Base-by-base conservation (phyloP, 2,329 filamentous ascomycete genomes). In the Penicillium janthinellum region DNA sequence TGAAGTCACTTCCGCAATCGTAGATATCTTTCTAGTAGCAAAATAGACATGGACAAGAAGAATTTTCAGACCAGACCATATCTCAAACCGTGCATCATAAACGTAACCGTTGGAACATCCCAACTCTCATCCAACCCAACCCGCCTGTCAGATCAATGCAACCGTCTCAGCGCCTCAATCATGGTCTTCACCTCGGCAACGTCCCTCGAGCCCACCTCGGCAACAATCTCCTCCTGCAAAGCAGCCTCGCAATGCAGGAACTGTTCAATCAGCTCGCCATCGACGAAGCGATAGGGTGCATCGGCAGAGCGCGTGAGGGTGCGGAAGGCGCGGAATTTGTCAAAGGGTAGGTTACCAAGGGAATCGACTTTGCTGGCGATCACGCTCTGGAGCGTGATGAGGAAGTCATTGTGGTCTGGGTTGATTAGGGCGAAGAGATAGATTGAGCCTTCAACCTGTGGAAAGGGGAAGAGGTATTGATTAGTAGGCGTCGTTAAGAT, bases 401-500 rank as follows among this genome's bases (percentile, higher is more conserved):
- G 84, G 12, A 96, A 81, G 67, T 96, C 90, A 70, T 92, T 89
- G 55, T 90, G 86, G 4, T 83, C 75, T 0, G 89, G 82, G 3
- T 88, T 82, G 64, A 99, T 92, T 6, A 90, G 85, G 0, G 90
- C 92, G 69, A 95, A 94, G 64, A 99, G 86, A 75, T 96, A 97
- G 51, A 99, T 88, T 0, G 90, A 90, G 28, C 95, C 95, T 74
- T 98, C 94, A 50, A 93, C 87, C 91, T 95, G 67, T 34, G 45
- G 28, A 10, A 15, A 15, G n/a, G 3, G n/a, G n/a, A 47, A 10
- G n/a, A 15, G 12, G 4, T 2, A 28, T 63, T 42, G 53, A 52
- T 17, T 45, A 41, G 44, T 10, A 2, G 49, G 22, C 12, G 15
- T 49, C 25, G 39, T 22, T 34, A 34, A n/a, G 22, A 28, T n/a